Base-by-base conservation (phyloP, 2,329 filamentous ascomycete genomes). In the Fusarium tuaranense region DNA sequence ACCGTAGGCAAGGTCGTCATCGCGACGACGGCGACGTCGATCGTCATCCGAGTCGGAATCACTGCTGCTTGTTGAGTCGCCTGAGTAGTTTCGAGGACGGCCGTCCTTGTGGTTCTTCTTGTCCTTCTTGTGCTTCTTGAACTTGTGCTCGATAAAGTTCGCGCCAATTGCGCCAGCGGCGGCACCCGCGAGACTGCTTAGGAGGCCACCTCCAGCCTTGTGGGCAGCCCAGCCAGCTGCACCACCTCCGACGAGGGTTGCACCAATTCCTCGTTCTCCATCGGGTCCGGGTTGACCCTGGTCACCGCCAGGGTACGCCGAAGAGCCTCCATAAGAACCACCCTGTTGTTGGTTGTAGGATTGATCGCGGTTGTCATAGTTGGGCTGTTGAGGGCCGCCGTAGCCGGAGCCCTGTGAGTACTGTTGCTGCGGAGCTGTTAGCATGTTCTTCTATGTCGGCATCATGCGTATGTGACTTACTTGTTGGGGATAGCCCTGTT, bases 161-260 rank as follows among this genome's bases (percentile, higher is more conserved):
- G 88, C 88, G 5, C 84, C 86, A 39, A 89, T 81, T 1, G 87
- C 87, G 41, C 88, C 88, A 13, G 83, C 84, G 5, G 88, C 82
- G 1, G 86, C 82, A 16, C 86, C 86, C 2, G 83, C 86, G 4
- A 88, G 76, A 3, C 87, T 87, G 34, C 86, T 87, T 38, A 89
- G 73, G 32, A 85, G 71, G 20, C 87, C 87, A 48, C 87, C 87
- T 10, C 87, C 88, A 22, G 87, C 80, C 70, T 88, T 84, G 79
- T 89, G 86, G 0, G 86, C 87, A 0, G 87, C 80, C 74, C 85
- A 88, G 8, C 86, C 87, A 25, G 87, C 88, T 2, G 83, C 87
- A 48, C 84, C 86, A 16, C 86, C 84, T 38, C 87, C 87, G 2
- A 87, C 69, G 18, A 89, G 73, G 9, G 87, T 85, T 4, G 87